phyloP scores from a whole-genome alignment of 2,329 filamentous ascomycete species.

The Hypoxylon sp. region DNA sequence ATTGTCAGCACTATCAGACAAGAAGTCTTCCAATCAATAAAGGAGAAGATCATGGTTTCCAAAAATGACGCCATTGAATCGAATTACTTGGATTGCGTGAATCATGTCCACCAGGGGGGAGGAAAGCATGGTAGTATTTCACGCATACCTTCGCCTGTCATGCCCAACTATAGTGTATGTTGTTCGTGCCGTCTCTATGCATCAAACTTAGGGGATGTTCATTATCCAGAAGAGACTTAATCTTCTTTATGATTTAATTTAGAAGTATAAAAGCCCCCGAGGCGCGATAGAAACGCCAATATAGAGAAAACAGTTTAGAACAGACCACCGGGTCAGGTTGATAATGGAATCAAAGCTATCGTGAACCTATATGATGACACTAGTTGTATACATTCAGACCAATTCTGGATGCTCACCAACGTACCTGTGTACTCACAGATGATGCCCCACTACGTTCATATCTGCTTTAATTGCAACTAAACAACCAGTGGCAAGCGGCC shows the following conservation, averaged over 20 bases:
- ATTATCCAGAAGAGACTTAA: neutral
- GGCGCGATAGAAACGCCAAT: too few relatives aligned
- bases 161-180: neutral
- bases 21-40: constrained; percentile 25
- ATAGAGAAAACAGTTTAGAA: too few relatives aligned
- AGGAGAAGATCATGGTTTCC: constrained; percentile 10
- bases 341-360: too few relatives aligned
- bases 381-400: too few relatives aligned
- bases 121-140: neutral
- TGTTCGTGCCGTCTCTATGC: neutral
- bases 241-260: neutral
- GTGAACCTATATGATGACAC: too few relatives aligned
- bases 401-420: too few relatives aligned
- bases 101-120: neutral
- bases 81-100: neutral
- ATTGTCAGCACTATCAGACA: constrained; percentile 20
- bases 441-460: constrained; percentile 3
- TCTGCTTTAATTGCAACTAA: constrained; percentile 2
- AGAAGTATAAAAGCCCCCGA: neutral
- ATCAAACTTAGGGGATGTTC: neutral
- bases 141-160: neutral
- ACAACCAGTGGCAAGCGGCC: constrained; percentile 28
- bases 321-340: too few relatives aligned
- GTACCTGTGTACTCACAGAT: neutral
- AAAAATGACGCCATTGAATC: constrained; percentile 11